A percentile compares a stretch with the other conserved stretches of the same genome.
Conservation (phyloP, 2,329 filamentous ascomycete species). For the Stromatinia cepivora region DNA sequence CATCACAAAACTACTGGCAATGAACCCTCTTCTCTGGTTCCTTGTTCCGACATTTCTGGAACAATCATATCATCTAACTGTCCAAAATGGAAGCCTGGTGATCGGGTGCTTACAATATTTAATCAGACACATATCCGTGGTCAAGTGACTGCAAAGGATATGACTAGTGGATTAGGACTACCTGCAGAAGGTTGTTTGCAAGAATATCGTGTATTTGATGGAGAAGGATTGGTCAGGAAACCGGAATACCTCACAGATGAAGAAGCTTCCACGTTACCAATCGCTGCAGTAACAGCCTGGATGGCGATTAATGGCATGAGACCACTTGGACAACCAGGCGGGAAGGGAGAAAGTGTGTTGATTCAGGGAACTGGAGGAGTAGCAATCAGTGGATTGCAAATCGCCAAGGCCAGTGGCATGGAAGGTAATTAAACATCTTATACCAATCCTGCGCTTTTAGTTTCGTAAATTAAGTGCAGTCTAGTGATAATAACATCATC, state of each 20-base stretch:
- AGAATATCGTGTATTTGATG: constrained; percentile 59
- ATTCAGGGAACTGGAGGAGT: constrained; percentile 58
- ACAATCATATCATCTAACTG: constrained; percentile 52
- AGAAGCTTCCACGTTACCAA: constrained; percentile 60
- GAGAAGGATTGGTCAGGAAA: constrained; percentile 54
- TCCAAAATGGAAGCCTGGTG: constrained; percentile 53
- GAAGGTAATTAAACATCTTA: constrained; percentile 42
- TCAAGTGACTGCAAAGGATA: constrained; percentile 33
- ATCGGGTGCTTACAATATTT: constrained; percentile 68
- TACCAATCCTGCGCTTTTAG: no score
- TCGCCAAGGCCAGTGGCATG: constrained; percentile 54
- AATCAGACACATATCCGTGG: constrained; percentile 49
- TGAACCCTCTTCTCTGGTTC: constrained; percentile 46
- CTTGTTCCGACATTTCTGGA: constrained; percentile 71
- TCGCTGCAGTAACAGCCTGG: constrained; percentile 64
- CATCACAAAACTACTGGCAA: constrained; percentile 58
- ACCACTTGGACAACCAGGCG: constrained; percentile 50
- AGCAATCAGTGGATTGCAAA: constrained; percentile 52
- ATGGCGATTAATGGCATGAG: constrained; percentile 63
- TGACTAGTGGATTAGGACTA: constrained; percentile 58
- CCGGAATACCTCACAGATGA: constrained; percentile 59
- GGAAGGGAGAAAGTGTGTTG: constrained; percentile 49
- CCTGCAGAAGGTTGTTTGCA: constrained; percentile 64
- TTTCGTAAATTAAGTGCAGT: background rate
- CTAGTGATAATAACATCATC: constrained; percentile 57